Evolutionary conservation across 495 filamentous ascomycete species (phyloP), one percentile per base, ranked within the genome.

Genomic region (Aspergillus hancockii): DNA sequence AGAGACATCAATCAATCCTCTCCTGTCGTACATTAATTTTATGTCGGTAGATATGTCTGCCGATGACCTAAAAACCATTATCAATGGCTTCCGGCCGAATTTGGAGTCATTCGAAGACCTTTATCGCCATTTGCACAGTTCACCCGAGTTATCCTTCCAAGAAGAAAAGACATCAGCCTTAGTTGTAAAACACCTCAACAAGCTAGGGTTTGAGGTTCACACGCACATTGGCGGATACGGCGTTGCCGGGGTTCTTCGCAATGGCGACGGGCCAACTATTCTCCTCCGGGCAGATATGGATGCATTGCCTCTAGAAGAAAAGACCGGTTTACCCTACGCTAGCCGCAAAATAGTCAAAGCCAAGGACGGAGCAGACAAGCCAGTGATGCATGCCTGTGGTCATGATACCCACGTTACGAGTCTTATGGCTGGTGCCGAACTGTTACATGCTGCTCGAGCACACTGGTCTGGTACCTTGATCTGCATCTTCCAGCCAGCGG

Each of bases 351-450:
- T 71, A 58, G 62, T 67, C 7, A 76, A 76, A 50, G 74, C 81
- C 60, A 59, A 59, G 6, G 69, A 81, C 21, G 85, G 84, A 3
- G 54, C 64, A 0, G 68, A 71, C 46, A 74, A 75, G 45, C 81
- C 83, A 0, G 83, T 86, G 1, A 87, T 87, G 85, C 86, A 88
- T 66, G 84, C 87, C 31, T 88, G 85, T 67, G 86, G 86, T 0
- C 86, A 90, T 58, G 87, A 90, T 60, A 80, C 83, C 61, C 85
- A 90, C 63, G 75, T 86, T 12, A 69, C 80, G 0, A 65, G 63
- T 16, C 68, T 88, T 14, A 69, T 88, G 43, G 84, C 76, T 2
- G 75, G 78, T 2, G 78, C 84, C 0, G 64, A 71, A 34, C 68
- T 81, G 0, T 66, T 88, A 16, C 54, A 67, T 23, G 49, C 60